Evolutionary conservation across 495 filamentous ascomycete genomes (phyloP), one percentile per base, ranked within the genome.

Genomic region (Neohortaea acidophila): DNA sequence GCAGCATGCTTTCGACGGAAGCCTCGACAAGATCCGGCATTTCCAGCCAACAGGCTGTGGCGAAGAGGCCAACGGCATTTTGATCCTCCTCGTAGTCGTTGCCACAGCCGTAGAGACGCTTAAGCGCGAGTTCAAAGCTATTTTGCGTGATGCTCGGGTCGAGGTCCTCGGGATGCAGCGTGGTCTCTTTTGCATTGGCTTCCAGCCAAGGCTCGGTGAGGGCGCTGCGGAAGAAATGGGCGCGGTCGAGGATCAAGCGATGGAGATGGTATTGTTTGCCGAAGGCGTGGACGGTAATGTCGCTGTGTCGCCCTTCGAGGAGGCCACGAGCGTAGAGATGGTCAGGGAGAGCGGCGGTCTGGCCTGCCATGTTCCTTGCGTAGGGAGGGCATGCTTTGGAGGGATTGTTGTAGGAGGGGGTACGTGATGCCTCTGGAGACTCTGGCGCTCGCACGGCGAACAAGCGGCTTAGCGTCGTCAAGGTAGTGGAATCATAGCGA

Each of bases 171-270:
- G 72, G 70, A 28, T 65, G 64, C n/a, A 75, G 53, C 3, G 59
- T 61, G 14, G 74, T 62, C 41, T 75, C 70, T 27, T 60, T 67
- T 2, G 66, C 59, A 13, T 58, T 59, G 32, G 65, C 65, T 44
- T 75, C 70, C 20, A 64, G 48, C 70, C 70, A 75, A n/a, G 71
- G 70, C 29, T 62, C 69, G 17, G 69, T 70, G 18, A 75, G 53
- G 34, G 61, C 66, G 8, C 64, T 65, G 1, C 65, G 59, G 51
- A 74, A 74, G 58, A 70, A 75, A 0, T 71, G 69, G 3, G 71
- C 67, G 22, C 67, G 66, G 49, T 75, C 70, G 13, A 75, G 63
- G 22, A 75, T 58, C 17, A 75, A 50, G 1, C 71, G 63, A 46
- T 75, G 70, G 1, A 75, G 55, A 24, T 55, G 52, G 48, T 75